phyloP scores from a whole-genome alignment of 352 stramenopile genomes.

The Pythium scleroteichum region DNA sequence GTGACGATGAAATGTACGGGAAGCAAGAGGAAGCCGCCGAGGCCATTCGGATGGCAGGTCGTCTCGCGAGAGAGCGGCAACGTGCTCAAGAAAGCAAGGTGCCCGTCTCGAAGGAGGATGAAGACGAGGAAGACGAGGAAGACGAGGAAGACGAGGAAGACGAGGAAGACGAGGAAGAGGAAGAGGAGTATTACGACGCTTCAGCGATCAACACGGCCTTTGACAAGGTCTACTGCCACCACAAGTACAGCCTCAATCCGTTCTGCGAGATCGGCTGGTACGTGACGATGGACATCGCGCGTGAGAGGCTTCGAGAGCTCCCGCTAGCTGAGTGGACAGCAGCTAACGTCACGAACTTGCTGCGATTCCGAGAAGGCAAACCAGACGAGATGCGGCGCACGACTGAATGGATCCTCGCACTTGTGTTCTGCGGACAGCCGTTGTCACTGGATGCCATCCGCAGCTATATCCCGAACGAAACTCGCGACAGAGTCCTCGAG shows the following conservation, averaged over 20 bases:
- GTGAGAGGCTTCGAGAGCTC: neutral
- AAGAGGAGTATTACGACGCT: neutral
- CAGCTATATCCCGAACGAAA: neutral
- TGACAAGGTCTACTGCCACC: neutral
- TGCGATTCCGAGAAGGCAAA: too few species aligned
- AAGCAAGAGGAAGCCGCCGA: neutral
- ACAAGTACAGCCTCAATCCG: neutral
- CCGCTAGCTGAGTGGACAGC: too few species aligned
- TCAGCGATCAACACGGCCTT: neutral
- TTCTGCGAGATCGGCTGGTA: conserved; percentile 14
- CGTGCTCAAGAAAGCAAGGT: too few species aligned
- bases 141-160: too few species aligned
- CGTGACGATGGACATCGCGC: neutral
- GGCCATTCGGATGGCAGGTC: neutral
- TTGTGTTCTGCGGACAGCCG: neutral
- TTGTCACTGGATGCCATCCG: neutral
- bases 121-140: too few species aligned
- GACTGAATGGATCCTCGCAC: neutral
- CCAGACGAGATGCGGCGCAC: neutral
- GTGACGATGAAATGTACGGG: too few species aligned
- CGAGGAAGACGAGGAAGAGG: too few species aligned
- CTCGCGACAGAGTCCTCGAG: neutral
- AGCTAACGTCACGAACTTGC: neutral
- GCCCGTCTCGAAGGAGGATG: too few species aligned
- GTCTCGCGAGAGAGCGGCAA: too few species aligned